Conservation (phyloP, 768 basidiomycete genomes). For the Amanita subjunquillea region DNA sequence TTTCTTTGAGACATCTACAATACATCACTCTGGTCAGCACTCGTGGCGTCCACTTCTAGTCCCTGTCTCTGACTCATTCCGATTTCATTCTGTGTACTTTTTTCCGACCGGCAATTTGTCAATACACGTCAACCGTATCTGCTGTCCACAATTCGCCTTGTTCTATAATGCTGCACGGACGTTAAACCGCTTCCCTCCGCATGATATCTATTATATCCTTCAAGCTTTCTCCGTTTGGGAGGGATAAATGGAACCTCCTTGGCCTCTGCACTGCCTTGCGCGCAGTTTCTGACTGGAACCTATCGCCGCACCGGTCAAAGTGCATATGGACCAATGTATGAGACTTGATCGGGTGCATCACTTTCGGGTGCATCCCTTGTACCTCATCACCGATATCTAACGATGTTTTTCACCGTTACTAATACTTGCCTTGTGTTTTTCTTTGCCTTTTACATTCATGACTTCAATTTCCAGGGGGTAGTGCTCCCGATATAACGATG, state of each 20-base stretch:
- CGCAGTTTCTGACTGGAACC: background rate
- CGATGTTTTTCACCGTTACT: conserved; percentile 6
- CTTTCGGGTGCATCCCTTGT: background rate
- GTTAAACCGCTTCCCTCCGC: conserved; percentile 7
- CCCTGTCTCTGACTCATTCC: background rate
- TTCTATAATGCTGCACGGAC: conserved; percentile 2
- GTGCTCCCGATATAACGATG: conserved; percentile 2
- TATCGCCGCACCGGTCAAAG: background rate
- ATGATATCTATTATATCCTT: conserved; percentile 5
- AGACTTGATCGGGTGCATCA: conserved; percentile 5
- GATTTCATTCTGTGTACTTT: conserved; percentile 2
- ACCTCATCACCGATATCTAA: conserved; percentile 1
- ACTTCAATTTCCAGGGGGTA: background rate
- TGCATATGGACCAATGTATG: conserved; percentile 6
- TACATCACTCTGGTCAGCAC: conserved; percentile 12
- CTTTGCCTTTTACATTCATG: conserved; percentile 5
- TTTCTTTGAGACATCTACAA: conserved; percentile 8
- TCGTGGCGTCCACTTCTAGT: conserved; percentile 1
- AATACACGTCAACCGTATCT: conserved; percentile 4
- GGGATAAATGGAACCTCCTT: background rate
- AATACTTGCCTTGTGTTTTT: conserved; percentile 5
- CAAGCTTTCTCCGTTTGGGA: conserved; percentile 1
- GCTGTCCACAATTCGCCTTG: conserved; percentile 4
- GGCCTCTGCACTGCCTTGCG: background rate
- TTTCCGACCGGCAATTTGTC: conserved; percentile 1